Evolutionary conservation across 2,329 filamentous ascomycete genomes (phyloP).

Genomic region (Fusarium bulbicola): DNA sequence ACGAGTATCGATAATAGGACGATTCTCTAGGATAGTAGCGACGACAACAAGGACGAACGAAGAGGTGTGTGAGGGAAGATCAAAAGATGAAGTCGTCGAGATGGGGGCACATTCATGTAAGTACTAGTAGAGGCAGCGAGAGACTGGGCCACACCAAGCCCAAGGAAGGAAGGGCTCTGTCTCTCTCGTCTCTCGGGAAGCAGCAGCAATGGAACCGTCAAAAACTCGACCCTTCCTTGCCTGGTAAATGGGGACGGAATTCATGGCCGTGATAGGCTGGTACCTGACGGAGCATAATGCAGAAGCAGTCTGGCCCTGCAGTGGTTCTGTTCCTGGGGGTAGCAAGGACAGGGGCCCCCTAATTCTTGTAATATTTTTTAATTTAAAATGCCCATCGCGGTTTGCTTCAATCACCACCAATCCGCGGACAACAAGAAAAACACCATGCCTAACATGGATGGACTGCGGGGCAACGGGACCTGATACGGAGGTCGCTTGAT

Average conservation of each 20-base stretch:
- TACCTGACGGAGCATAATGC: conserved; percentile 12
- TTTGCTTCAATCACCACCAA: conserved; percentile 33
- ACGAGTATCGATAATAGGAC: conserved; percentile 38
- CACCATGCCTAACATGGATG: conserved; percentile 28
- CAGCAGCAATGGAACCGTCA: conserved; percentile 9
- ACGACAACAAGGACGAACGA: conserved; percentile 24
- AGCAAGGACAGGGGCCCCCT: conserved; percentile 20
- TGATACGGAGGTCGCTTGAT: not conserved
- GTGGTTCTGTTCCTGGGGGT: not conserved
- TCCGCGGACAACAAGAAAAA: not conserved
- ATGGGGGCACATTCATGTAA: conserved; percentile 28
- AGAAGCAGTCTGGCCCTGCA: conserved; percentile 15
- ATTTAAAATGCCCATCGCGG: conserved; percentile 29
- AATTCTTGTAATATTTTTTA: conserved; percentile 25
- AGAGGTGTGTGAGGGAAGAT: conserved; percentile 21
- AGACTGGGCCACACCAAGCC: conserved; percentile 14
- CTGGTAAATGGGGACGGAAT: conserved; percentile 22
- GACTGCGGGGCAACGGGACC: conserved; percentile 7
- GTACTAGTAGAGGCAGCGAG: conserved; percentile 6
- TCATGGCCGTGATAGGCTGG: conserved; percentile 32
- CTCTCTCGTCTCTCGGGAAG: conserved; percentile 17
- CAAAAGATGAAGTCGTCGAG: conserved; percentile 10
- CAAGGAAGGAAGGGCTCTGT: conserved; percentile 23
- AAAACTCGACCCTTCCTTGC: conserved; percentile 13
- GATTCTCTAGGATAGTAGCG: conserved; percentile 31